Evolutionary conservation across 1,284 basidiomycete genomes (phyloP), one percentile per base, ranked within the genome.

Genomic region (Caloboletus firmus): DNA sequence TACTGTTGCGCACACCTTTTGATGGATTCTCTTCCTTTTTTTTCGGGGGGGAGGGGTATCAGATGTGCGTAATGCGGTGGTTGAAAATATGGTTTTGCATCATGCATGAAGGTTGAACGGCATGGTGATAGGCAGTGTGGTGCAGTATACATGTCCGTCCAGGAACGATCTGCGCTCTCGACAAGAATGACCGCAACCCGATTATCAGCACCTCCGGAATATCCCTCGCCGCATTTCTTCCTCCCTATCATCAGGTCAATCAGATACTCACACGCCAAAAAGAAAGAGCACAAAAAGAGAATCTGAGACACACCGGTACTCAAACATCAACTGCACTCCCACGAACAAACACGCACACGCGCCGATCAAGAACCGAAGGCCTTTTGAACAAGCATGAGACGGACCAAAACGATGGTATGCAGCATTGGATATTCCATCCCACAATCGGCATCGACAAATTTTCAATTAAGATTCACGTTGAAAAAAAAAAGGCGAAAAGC

Each of bases 271-370:
- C 11, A 12, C 18, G 8, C 43, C 6, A 37, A 54, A 42, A 57
- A 40, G 32, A 40, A 54, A 40, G n/a, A 30, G 32, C 36, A 30
- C n/a, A 37, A 24, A 45, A 45, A 54, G n/a, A 11, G 37, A 53
- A 67, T 31, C 1, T 20, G 28, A 2, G 9, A 66, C 80, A 41
- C 56, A 84, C 84, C 93, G 76, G 70, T 97, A 97, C 68, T 97
- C 95, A 58, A 97, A 94, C 96, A 98, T 98, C 45, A 97, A 72
- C 69, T 98, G 96, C 0, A 86, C 85, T 1, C 80, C 93, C 18
- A 94, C 79, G 66, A 95, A 98, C 30, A 98, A 57, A 60, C 85
- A 87, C 1, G 68, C 75, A 52, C 82, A 81, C 0, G 87, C 83
- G 9, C 80, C 71, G 0, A 82, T 37, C 54, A 93, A 72, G 71